Evolutionary conservation across 805 yeast genomes (phyloP), one percentile per base, ranked within the genome.

Genomic region (Candida piceae): DNA sequence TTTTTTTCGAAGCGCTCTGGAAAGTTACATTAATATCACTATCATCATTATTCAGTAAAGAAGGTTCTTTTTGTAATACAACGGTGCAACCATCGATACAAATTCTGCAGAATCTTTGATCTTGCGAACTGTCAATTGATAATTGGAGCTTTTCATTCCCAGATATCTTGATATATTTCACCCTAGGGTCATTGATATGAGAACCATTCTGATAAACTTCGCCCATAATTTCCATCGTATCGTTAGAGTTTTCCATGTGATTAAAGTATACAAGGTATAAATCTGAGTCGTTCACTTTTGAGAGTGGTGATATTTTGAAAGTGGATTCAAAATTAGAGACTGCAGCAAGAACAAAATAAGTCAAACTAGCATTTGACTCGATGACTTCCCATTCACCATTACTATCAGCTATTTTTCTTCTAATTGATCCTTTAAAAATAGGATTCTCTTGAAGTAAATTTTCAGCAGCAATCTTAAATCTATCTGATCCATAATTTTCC

Each of bases 391-490:
- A 40, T 25, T 40, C 50, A 4, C 13, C 18, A 12, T 33, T 21
- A 3, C 38, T 22, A 22, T 44, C 50, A 19, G 40, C 23, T 22
- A 18, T 19, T 12, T 32, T 27, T 5, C 16, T 25, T 17, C 32
- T 28, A 12, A n/a, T n/a, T n/a, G 32, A 39, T 1, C 83, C 87
- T 8, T 60, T 50, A 53, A 79, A 84, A 15, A 45, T 49, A 31
- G 78, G 88, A 33, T 70, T 69, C 13, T 62, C 45, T 4, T 60
- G 50, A 16, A 85, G 53, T 25, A 84, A 73, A 9, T 64, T 50
- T 20, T 56, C 53, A 0, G 88, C 94, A 0, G 96, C 95, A 25
- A 76, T 58, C 41, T 70, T 63, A 58, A 89, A 89, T 37, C 95
- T 62, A 29, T 76, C 75, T 6, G 66, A 50, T 2, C 95, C 96